Base-by-base conservation (phyloP, 345 rosid genomes). In the Microcos paniculata region DNA sequence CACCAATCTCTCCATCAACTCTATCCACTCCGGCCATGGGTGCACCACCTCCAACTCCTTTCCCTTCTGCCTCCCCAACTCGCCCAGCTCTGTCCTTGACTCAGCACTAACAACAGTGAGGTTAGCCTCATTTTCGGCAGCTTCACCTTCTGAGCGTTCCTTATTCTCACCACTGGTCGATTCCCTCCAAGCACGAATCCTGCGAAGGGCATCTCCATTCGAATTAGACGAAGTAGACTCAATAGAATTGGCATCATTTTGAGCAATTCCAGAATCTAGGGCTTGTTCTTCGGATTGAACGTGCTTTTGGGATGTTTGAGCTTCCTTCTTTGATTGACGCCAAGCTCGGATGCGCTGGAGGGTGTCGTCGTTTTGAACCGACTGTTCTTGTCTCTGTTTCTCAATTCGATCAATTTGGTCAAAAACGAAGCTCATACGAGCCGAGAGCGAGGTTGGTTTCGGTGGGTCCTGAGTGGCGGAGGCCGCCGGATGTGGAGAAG, bases 11-110 rank as follows among this genome's bases (percentile, higher is more conserved):
- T 90, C 92, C 94, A 96, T 91, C 80, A 96, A 80, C 85, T 96
- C 98, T 43, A 94, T 87, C 99, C 98, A 96, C 85, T 96, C 99
- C 1, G 97, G 94, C 98, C 97, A 96, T 16, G 97, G 98, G 78
- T 96, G 99, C n/a, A 89, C 92, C 76, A 96, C 2, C n/a, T n/a
- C n/a, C n/a, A n/a, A n/a, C n/a, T n/a, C n/a, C n/a, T n/a, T n/a
- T n/a, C n/a, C n/a, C n/a, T 76, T 82, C 76, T 78, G 78, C 62
- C 46, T 75, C 69, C 62, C 68, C 79, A 64, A n/a, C 74, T 70
- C 87, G 4, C 53, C 76, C 78, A 65, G 4, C 70, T 62, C 77
- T 3, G 26, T 8, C 30, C 59, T 43, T 4, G 57, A 4, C 4
- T 73, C 57, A 45, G 43, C 28, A 48, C 15, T 26, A n/a, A 38